phyloP scores from a whole-genome alignment of 2,329 filamentous ascomycete genomes.

The Aspergillus glaucus region DNA sequence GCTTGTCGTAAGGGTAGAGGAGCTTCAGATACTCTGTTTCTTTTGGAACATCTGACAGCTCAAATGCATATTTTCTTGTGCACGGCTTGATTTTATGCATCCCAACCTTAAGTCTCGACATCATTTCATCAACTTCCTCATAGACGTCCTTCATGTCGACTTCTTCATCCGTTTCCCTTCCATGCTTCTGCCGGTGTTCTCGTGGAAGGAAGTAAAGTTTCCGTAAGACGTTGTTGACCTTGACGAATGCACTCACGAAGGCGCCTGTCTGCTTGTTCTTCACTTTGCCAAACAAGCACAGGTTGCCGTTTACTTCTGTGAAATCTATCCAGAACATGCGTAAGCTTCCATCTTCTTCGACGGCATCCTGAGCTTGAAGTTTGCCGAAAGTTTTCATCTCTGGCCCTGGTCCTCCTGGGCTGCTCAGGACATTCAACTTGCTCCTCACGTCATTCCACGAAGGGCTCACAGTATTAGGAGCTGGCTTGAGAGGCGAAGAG shows the following conservation, averaged over 20 bases:
- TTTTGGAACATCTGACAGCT: slow-evolving; percentile 77
- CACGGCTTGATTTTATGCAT: slow-evolving; percentile 93
- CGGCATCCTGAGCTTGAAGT: slow-evolving; percentile 71
- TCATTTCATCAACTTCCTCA: slow-evolving; percentile 76
- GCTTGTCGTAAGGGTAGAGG: slow-evolving; percentile 89
- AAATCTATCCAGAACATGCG: slow-evolving; percentile 98
- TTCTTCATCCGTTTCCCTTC: slow-evolving; percentile 66
- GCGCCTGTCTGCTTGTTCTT: slow-evolving; percentile 74
- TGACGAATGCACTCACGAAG: slow-evolving; percentile 90
- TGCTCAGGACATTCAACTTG: slow-evolving; percentile 78
- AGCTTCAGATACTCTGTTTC: slow-evolving; percentile 90
- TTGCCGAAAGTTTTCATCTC: slow-evolving; percentile 66
- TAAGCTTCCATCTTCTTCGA: slow-evolving; percentile 88
- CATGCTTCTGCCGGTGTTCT: slow-evolving; percentile 52
- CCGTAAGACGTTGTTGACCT: slow-evolving; percentile 86
- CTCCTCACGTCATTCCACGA: slow-evolving; percentile 84
- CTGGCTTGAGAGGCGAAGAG: slow-evolving; percentile 65
- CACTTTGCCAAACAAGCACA: slow-evolving; percentile 95
- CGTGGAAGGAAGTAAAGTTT: slow-evolving; percentile 92
- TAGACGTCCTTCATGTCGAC: slow-evolving; percentile 87
- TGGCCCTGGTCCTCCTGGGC: slow-evolving; percentile 58
- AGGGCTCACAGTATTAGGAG: slow-evolving; percentile 62
- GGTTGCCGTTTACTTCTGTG: slow-evolving; percentile 79
- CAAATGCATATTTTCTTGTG: slow-evolving; percentile 90
- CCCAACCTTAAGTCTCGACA: slow-evolving; percentile 77